Conservation (phyloP, 2,329 filamentous ascomycete species). For the Colletotrichum musae region DNA sequence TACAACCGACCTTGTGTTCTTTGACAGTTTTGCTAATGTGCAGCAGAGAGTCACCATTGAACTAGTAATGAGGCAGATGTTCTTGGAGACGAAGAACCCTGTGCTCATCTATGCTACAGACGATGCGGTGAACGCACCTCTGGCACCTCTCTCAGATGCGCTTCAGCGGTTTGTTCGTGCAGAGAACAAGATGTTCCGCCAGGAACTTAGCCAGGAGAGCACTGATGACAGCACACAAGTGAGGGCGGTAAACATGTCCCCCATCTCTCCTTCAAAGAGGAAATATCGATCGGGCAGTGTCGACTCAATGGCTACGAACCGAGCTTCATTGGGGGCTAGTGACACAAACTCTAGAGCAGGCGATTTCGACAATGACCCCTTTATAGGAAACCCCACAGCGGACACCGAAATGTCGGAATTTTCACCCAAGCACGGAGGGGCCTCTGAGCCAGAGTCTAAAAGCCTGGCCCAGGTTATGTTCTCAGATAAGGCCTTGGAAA, state of each 20-base stretch:
- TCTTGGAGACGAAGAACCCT: constrained; percentile 62
- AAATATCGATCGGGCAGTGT: constrained; percentile 62
- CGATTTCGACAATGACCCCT: constrained; percentile 43
- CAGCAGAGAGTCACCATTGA: constrained; percentile 63
- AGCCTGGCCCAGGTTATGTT: constrained; percentile 22
- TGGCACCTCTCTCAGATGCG: constrained; percentile 54
- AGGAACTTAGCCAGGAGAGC: constrained; percentile 61
- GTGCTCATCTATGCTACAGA: constrained; percentile 70
- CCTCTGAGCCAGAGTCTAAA: background rate
- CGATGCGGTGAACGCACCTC: constrained; percentile 56
- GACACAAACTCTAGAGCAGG: constrained; percentile 37
- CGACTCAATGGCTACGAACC: constrained; percentile 63
- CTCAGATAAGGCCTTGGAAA: constrained; percentile 31
- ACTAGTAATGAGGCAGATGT: constrained; percentile 61
- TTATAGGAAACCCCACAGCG: constrained; percentile 44
- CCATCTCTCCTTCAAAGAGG: constrained; percentile 59
- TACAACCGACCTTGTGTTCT: background rate
- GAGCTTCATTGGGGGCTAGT: constrained; percentile 57
- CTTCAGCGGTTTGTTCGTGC: constrained; percentile 63
- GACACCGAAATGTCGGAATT: constrained; percentile 49
- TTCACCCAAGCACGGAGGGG: constrained; percentile 19
- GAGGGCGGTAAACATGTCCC: constrained; percentile 31
- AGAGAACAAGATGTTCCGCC: constrained; percentile 67
- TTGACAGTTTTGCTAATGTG: constrained; percentile 38
- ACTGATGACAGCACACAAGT: constrained; percentile 39